Conservation (phyloP, 1,284 basidiomycete genomes). For the Sporisorium scitamineum region DNA sequence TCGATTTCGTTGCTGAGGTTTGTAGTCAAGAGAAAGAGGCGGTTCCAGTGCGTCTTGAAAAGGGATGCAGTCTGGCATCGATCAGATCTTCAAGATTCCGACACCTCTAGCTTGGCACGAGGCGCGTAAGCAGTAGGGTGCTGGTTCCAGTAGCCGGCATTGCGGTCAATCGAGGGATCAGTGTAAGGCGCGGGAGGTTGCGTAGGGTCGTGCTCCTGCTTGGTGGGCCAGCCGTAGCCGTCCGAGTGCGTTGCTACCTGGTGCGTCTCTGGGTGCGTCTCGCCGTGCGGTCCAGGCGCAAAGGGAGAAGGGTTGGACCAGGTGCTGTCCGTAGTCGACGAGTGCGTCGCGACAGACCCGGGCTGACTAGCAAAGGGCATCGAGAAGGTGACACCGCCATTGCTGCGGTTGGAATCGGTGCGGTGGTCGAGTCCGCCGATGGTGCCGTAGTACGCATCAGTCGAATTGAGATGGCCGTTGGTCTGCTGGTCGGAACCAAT, state of each 20-base stretch:
- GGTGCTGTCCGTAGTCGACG: constrained; percentile 32
- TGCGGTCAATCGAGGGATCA: constrained; percentile 36
- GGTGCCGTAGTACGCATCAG: constrained; percentile 42
- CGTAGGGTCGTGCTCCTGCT: constrained; percentile 73
- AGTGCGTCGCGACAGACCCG: constrained; percentile 34
- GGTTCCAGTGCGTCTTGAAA: constrained; percentile 9
- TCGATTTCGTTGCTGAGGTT: neutral
- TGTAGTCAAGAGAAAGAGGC: neutral
- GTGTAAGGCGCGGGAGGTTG: constrained; percentile 29
- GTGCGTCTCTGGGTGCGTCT: constrained; percentile 33
- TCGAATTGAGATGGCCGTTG: constrained; percentile 18
- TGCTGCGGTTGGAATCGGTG: constrained; percentile 30
- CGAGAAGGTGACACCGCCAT: constrained; percentile 46
- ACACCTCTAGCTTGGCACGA: constrained; percentile 39
- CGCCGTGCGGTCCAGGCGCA: constrained; percentile 43
- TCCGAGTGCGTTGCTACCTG: constrained; percentile 32
- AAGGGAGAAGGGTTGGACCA: constrained; percentile 52
- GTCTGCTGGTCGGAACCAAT: constrained; percentile 23
- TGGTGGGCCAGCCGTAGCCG: constrained; percentile 47
- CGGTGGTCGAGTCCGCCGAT: constrained; percentile 37
- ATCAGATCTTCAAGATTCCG: constrained; percentile 26
- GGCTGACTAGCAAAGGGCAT: constrained; percentile 45
- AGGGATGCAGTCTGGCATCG: too few species aligned
- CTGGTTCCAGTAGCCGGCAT: constrained; percentile 44
- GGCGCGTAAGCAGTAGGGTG: constrained; percentile 39